Percentiles rank a stretch among this genome's conserved stretches.
Evolutionary conservation across 2,329 filamentous ascomycete genomes (phyloP).

Genomic region (Harringtonia aguacate): DNA sequence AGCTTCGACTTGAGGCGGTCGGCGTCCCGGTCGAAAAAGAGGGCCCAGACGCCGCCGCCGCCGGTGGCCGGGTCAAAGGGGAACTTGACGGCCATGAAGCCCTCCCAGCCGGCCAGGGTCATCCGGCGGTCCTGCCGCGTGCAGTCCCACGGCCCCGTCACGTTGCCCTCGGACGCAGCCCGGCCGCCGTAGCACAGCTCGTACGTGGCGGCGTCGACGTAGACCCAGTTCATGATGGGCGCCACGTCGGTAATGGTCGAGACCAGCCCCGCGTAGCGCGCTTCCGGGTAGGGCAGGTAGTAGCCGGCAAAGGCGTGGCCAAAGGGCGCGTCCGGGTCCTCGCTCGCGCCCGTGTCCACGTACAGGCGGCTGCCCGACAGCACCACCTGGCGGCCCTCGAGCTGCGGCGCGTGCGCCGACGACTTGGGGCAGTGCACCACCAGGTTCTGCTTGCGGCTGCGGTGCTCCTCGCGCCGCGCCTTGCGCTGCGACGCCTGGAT

Average conservation of each 20-base stretch:
- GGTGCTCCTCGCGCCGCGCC: constrained; percentile 33
- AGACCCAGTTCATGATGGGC: constrained; percentile 41
- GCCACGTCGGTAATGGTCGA: constrained; percentile 36
- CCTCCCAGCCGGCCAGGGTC: constrained; percentile 37
- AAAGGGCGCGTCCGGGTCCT: constrained; percentile 16
- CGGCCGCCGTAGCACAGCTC: constrained; percentile 36
- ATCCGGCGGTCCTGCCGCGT: constrained; percentile 40
- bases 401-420: constrained; percentile 28
- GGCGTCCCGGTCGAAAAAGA: constrained; percentile 37
- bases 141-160: constrained; percentile 39
- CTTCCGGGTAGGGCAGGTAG: constrained; percentile 46
- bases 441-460: constrained; percentile 35
- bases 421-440: constrained; percentile 34
- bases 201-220: constrained; percentile 31
- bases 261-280: constrained; percentile 32
- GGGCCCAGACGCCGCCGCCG: constrained; percentile 31
- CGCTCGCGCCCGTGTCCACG: constrained; percentile 31
- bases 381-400: constrained; percentile 33
- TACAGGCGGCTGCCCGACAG: constrained; percentile 33
- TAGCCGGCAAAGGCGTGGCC: constrained; percentile 46
- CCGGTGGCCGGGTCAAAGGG: constrained; percentile 12
- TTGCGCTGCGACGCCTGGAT: constrained; percentile 36
- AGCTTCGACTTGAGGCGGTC: constrained; percentile 33
- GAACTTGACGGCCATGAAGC: constrained; percentile 31
- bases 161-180: constrained; percentile 27